Evolutionary conservation across 2,329 filamentous ascomycete genomes (phyloP).

Genomic region (Blumeriella jaapii): DNA sequence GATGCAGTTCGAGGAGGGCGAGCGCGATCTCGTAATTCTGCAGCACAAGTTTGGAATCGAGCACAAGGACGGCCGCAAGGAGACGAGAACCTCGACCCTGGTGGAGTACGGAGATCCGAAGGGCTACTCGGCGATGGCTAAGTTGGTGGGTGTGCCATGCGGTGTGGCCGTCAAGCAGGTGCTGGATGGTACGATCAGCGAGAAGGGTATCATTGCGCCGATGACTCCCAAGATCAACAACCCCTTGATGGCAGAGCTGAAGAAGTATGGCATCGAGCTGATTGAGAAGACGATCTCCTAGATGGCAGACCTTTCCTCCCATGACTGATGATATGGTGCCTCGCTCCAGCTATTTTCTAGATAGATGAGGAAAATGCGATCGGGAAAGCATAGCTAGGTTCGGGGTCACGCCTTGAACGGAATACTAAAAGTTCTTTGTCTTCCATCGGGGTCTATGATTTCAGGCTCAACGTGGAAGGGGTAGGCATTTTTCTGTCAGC

Average conservation of each 20-base stretch:
- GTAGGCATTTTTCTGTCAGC: too few relatives aligned
- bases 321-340: too few relatives aligned
- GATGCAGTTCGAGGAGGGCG: conserved; percentile 74
- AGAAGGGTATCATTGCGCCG: conserved; percentile 67
- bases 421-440: too few relatives aligned
- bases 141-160: conserved; percentile 66
- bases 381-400: too few relatives aligned
- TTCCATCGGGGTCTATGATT: too few relatives aligned
- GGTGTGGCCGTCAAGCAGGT: conserved; percentile 69
- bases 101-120: conserved; percentile 68
- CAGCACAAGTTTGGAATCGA: conserved; percentile 81
- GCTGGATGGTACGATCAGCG: conserved; percentile 58
- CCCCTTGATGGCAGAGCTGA: conserved; percentile 66
- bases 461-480: too few relatives aligned
- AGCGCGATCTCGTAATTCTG: conserved; percentile 75
- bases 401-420: too few relatives aligned
- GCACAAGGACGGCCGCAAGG: conserved; percentile 63
- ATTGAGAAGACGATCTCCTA: conserved; percentile 52
- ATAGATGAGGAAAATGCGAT: too few relatives aligned
- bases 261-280: conserved; percentile 64
- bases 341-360: too few relatives aligned
- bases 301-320: too few relatives aligned
- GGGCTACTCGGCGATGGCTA: conserved; percentile 77
- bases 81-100: conserved; percentile 72
- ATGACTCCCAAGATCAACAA: conserved; percentile 61